Conservation (phyloP, 179 eudicot genomes). For the Silene vulgaris region DNA sequence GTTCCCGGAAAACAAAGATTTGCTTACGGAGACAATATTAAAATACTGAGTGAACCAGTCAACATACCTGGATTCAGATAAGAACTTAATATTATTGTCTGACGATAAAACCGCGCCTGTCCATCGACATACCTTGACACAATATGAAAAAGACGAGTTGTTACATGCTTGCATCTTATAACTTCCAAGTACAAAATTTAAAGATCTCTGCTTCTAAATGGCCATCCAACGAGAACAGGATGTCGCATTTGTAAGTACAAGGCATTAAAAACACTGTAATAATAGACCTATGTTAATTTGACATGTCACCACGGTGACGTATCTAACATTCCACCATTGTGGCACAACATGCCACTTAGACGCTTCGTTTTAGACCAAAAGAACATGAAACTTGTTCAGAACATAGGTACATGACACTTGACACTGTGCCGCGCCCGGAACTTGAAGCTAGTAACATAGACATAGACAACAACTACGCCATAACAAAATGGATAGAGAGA, state of each 20-base stretch:
- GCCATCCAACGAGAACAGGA: background rate
- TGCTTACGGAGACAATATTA: background rate
- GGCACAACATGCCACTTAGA: background rate
- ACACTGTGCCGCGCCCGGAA: background rate
- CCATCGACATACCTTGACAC: constrained; percentile 69
- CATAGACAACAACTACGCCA: background rate
- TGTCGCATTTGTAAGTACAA: background rate
- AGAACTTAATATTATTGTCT: constrained; percentile 71
- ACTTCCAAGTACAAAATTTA: background rate
- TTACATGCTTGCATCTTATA: background rate
- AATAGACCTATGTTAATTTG: background rate
- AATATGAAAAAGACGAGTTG: background rate
- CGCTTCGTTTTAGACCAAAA: background rate
- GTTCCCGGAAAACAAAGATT: background rate
- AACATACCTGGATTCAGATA: constrained; percentile 70
- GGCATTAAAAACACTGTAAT: background rate
- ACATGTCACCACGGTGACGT: background rate
- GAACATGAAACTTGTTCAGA: background rate
- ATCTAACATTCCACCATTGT: background rate
- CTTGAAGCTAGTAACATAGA: background rate
- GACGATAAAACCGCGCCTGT: constrained; percentile 82
- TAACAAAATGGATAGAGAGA: background rate
- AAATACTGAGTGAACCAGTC: constrained; percentile 20
- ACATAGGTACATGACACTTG: background rate
- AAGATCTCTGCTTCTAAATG: background rate